These are phyloP conservation scores for Veloboletus limbatus DNA, from an alignment of 1,284 basidiomycete species.

Conservation along the genomic window DNA sequence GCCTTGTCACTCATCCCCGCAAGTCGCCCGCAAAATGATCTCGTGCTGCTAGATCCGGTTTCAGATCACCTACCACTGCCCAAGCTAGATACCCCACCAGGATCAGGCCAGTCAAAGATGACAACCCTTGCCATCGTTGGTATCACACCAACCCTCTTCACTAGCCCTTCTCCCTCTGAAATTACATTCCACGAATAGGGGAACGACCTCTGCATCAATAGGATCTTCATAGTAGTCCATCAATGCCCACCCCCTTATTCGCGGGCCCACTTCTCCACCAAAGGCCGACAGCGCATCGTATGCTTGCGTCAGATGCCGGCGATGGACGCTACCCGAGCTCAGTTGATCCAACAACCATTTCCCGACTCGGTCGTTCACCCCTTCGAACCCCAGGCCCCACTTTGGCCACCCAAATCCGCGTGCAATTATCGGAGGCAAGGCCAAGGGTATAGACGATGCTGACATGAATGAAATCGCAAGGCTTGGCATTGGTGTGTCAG, in stretches of 20 bases:
- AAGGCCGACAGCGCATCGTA: too few species aligned
- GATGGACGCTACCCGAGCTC: slow-evolving; percentile 15
- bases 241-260: slow-evolving; percentile 59
- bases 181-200: slow-evolving; percentile 75
- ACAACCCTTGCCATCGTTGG: too few species aligned
- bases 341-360: slow-evolving; percentile 65
- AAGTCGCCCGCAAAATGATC: too few species aligned
- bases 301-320: neutral
- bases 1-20: too few species aligned
- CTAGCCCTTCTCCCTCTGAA: slow-evolving; percentile 50
- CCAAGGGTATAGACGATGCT: slow-evolving; percentile 78
- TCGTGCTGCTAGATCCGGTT: neutral
- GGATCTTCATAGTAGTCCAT: slow-evolving; percentile 71
- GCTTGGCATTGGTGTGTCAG: slow-evolving; percentile 40
- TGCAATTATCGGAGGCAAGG: slow-evolving; percentile 70
- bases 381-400: slow-evolving; percentile 72
- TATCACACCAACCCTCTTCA: slow-evolving; percentile 47
- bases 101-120: too few species aligned
- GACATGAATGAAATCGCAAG: slow-evolving; percentile 76
- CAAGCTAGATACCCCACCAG: too few species aligned
- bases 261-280: slow-evolving; percentile 5
- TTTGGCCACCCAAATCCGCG: slow-evolving; percentile 79
- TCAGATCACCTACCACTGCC: too few species aligned
- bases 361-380: slow-evolving; percentile 73
- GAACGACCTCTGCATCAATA: slow-evolving; percentile 46